Conservation (phyloP, 306 rosid genomes). For the Ammopiptanthus mongolicus region DNA sequence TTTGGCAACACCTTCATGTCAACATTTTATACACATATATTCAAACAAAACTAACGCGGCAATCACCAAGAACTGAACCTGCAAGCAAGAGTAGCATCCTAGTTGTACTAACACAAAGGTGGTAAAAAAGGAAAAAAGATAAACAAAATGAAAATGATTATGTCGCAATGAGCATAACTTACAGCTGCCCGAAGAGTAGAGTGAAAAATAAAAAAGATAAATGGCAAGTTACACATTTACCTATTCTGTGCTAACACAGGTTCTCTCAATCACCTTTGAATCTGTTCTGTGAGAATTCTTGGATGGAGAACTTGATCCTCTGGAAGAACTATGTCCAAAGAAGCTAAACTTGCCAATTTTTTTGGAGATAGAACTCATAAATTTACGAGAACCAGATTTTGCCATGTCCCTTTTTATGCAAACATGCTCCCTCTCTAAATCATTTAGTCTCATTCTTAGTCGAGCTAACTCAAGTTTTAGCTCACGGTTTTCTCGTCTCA, state of each 20-base stretch:
- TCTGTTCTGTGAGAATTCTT: conserved; percentile 84
- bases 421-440: conserved; percentile 93
- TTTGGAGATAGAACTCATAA: conserved; percentile 85
- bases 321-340: conserved; percentile 78
- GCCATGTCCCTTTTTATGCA: conserved; percentile 99
- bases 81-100: conserved; percentile 38
- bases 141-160: conserved; percentile 23
- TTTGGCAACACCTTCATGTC: conserved; percentile 7
- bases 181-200: conserved; percentile 33
- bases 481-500: conserved; percentile 97
- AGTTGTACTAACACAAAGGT: conserved; percentile 36
- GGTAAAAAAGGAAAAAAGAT: conserved; percentile 19
- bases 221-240: conserved; percentile 17
- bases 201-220: background rate
- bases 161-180: conserved; percentile 39
- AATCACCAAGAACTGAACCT: conserved; percentile 36
- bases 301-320: conserved; percentile 91
- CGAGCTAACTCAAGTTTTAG: conserved; percentile 90
- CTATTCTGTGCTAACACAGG: conserved; percentile 96
- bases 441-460: conserved; percentile 86
- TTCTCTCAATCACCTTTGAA: conserved; percentile 90
- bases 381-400: conserved; percentile 77
- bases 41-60: conserved; percentile 22
- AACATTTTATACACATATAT: conserved; percentile 16
- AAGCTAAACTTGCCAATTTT: conserved; percentile 67